phyloP scores from a whole-genome alignment of 2,329 filamentous ascomycete genomes.

The Paraphaeosphaeria minitans region DNA sequence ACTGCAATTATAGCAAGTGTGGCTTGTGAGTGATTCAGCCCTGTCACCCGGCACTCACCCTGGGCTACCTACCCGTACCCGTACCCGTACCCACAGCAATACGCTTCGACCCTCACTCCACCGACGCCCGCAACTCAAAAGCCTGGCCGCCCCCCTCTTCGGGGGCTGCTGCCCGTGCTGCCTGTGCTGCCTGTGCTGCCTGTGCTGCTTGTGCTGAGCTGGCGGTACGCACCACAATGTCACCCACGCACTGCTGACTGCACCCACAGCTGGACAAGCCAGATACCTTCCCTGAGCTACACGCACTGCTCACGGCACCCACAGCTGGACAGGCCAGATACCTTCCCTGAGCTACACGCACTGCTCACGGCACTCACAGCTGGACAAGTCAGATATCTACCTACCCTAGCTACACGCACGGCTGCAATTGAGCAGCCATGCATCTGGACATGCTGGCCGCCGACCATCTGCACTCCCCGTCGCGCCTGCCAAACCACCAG shows the following conservation, averaged over 20 bases:
- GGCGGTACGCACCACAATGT: constrained; percentile 7
- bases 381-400: constrained; percentile 22
- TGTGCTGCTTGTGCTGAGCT: not conserved
- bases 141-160: constrained; percentile 5
- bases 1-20: constrained; percentile 8
- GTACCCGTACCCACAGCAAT: constrained; percentile 8
- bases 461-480: constrained; percentile 39
- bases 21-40: constrained; percentile 10
- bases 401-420: not conserved
- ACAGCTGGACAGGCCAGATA: constrained; percentile 24
- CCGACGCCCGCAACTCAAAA: constrained; percentile 6
- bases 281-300: not conserved
- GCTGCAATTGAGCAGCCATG: constrained; percentile 27
- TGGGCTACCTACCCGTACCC: not conserved
- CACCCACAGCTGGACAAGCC: constrained; percentile 25
- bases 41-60: not conserved
- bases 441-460: constrained; percentile 47
- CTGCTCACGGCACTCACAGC: no score
- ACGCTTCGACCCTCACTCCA: not conserved
- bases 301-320: constrained; percentile 12
- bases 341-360: no score
- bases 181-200: no score
- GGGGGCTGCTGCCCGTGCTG: no score
- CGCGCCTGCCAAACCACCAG: constrained; percentile 22
- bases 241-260: constrained; percentile 14